These are phyloP conservation scores for Geotrichum phurueaensis DNA, from an alignment of 1,139 yeast genomes.

Conservation along the genomic window DNA sequence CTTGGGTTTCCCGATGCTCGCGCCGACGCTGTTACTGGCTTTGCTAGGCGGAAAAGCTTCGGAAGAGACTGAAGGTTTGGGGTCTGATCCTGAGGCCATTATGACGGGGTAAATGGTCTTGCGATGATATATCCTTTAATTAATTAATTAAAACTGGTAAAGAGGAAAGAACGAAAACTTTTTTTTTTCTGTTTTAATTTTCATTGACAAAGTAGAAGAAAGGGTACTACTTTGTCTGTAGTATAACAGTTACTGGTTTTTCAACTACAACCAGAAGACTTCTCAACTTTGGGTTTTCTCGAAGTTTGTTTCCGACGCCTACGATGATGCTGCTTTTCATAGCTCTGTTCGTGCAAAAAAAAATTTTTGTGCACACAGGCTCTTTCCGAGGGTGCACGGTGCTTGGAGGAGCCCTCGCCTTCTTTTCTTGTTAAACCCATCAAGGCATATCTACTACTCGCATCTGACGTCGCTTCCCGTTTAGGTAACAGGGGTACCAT, in stretches of 20 bases:
- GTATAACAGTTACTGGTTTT: background rate
- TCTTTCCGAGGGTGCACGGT: background rate
- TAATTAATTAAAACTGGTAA: background rate
- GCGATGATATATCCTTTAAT: background rate
- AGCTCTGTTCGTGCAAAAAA: background rate
- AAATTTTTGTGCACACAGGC: background rate
- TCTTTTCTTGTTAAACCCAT: background rate
- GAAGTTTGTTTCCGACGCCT: background rate
- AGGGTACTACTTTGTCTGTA: background rate
- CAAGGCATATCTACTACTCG: background rate
- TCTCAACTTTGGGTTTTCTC: background rate
- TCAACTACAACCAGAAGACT: background rate
- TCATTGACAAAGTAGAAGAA: background rate
- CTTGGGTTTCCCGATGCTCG: constrained; percentile 12
- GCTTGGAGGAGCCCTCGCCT: background rate
- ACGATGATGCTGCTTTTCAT: background rate
- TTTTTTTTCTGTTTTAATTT: background rate
- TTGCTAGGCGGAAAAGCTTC: background rate
- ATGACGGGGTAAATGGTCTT: background rate
- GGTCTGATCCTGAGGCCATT: background rate
- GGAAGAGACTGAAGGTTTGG: background rate
- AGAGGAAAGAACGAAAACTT: background rate
- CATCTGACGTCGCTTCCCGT: background rate
- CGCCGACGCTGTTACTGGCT: background rate
- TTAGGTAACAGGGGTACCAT: background rate